Percentiles rank a stretch among this genome's conserved stretches.
phyloP scores from a whole-genome alignment of 768 basidiomycete genomes.

The Xerocomellus dryophilus region DNA sequence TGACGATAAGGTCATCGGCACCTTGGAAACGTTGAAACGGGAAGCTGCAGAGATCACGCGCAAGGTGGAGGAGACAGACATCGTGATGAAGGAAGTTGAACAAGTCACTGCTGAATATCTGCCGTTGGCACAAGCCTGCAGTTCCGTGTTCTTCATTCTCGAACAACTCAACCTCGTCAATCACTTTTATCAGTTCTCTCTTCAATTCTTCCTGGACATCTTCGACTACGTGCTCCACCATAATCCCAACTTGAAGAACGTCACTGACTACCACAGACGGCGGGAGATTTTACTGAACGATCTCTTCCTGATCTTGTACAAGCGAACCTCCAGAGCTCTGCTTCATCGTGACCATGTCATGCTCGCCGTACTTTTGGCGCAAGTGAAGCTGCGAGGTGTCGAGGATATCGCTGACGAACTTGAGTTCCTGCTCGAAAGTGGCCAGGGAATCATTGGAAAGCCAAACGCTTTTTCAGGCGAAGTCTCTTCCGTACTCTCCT shows the following conservation, averaged over 20 bases:
- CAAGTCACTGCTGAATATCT: conserved; percentile 93
- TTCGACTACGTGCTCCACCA: conserved; percentile 93
- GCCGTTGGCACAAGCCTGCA: conserved; percentile 93
- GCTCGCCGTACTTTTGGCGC: conserved; percentile 85
- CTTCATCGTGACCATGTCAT: conserved; percentile 89
- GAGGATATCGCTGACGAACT: conserved; percentile 83
- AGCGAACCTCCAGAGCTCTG: conserved; percentile 84
- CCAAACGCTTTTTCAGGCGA: conserved; percentile 35
- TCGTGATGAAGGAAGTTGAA: conserved; percentile 95
- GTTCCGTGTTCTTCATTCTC: conserved; percentile 93
- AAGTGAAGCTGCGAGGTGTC: conserved; percentile 77
- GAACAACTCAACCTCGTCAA: conserved; percentile 92
- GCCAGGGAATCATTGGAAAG: conserved; percentile 54
- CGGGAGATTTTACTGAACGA: conserved; percentile 81
- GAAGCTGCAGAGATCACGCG: conserved; percentile 95
- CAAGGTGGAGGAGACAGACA: conserved; percentile 95
- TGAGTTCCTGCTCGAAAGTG: conserved; percentile 89
- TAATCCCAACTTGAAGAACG: conserved; percentile 83
- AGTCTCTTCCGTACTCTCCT: conserved; percentile 48
- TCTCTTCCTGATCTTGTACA: conserved; percentile 85
- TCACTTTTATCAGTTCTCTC: conserved; percentile 98
- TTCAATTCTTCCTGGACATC: conserved; percentile 96
- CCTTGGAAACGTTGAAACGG: conserved; percentile 90
- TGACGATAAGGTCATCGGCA: conserved; percentile 97
- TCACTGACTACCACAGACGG: conserved; percentile 69